phyloP scores from a whole-genome alignment of 805 yeast species.

The Pichia nakasei region DNA sequence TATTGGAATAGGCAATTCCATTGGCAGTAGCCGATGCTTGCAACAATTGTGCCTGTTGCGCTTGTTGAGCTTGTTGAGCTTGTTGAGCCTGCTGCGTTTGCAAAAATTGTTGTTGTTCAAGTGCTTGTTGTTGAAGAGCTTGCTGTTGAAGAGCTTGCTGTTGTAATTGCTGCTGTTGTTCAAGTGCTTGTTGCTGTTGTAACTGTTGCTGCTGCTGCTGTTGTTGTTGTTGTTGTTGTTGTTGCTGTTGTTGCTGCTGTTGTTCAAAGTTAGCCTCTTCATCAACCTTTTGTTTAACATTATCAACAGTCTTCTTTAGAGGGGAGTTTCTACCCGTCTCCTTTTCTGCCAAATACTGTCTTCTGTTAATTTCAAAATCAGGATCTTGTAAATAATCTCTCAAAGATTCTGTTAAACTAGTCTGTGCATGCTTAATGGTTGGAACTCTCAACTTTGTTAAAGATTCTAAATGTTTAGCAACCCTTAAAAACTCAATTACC shows the following conservation, averaged over 20 bases:
- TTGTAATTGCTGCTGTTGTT: constrained; percentile 10
- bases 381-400: constrained; percentile 87
- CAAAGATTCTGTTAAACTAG: constrained; percentile 76
- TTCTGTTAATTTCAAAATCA: constrained; percentile 69
- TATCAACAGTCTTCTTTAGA: not conserved
- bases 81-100: constrained; percentile 12
- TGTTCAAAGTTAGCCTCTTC: no score
- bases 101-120: constrained; percentile 11
- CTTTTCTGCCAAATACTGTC: constrained; percentile 68
- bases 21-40: constrained; percentile 7
- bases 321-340: constrained; percentile 26
- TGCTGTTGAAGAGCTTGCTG: constrained; percentile 9
- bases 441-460: constrained; percentile 89
- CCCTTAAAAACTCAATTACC: constrained; percentile 79
- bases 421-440: constrained; percentile 94
- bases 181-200: constrained; percentile 12
- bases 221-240: constrained; percentile 10
- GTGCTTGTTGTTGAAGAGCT: constrained; percentile 11
- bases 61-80: constrained; percentile 8
- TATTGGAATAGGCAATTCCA: not conserved
- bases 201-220: constrained; percentile 10
- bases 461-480: constrained; percentile 82
- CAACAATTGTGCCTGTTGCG: constrained; percentile 3
- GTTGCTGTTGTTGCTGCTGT: not conserved
- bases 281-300: no score